These are phyloP conservation scores for Barnettozyma sucrosica DNA, from an alignment of 805 yeast genomes.

Conservation along the genomic window DNA sequence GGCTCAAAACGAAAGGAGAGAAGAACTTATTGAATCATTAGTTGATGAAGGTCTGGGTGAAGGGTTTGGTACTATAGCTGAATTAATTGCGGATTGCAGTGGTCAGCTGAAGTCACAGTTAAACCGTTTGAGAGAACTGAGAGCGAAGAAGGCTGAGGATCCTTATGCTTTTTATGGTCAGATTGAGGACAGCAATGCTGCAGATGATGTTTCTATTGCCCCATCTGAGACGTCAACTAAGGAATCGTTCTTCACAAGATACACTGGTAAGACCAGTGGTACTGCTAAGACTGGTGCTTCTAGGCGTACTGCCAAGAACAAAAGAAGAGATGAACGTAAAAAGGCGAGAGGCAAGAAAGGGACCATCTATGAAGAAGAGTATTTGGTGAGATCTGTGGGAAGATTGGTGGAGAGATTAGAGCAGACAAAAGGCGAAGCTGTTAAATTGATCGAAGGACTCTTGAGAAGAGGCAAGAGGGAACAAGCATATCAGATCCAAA, in stretches of 20 bases:
- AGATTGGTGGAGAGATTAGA: slow-evolving; percentile 79
- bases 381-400: slow-evolving; percentile 80
- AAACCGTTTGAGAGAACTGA: slow-evolving; percentile 73
- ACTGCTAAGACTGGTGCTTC: slow-evolving; percentile 97
- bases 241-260: slow-evolving; percentile 89
- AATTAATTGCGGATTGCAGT: slow-evolving; percentile 87
- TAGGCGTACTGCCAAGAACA: slow-evolving; percentile 84
- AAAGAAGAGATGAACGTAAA: slow-evolving; percentile 92
- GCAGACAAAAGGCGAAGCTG: slow-evolving; percentile 69
- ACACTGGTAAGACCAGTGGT: slow-evolving; percentile 93
- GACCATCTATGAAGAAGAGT: slow-evolving; percentile 95
- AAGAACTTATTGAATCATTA: slow-evolving; percentile 46
- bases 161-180: slow-evolving; percentile 81
- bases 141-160: slow-evolving; percentile 77
- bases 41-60: slow-evolving; percentile 77
- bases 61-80: slow-evolving; percentile 83
- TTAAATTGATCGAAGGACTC: slow-evolving; percentile 66
- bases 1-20: slow-evolving; percentile 38
- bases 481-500: slow-evolving; percentile 80
- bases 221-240: slow-evolving; percentile 91
- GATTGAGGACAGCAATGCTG: slow-evolving; percentile 55
- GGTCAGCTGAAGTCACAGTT: slow-evolving; percentile 81
- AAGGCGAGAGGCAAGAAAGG: slow-evolving; percentile 97
- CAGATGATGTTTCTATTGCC: slow-evolving; percentile 92
- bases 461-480: slow-evolving; percentile 65